These are phyloP conservation scores for Psilocybe cyanescens DNA, from an alignment of 768 basidiomycete species.

Conservation along the genomic window DNA sequence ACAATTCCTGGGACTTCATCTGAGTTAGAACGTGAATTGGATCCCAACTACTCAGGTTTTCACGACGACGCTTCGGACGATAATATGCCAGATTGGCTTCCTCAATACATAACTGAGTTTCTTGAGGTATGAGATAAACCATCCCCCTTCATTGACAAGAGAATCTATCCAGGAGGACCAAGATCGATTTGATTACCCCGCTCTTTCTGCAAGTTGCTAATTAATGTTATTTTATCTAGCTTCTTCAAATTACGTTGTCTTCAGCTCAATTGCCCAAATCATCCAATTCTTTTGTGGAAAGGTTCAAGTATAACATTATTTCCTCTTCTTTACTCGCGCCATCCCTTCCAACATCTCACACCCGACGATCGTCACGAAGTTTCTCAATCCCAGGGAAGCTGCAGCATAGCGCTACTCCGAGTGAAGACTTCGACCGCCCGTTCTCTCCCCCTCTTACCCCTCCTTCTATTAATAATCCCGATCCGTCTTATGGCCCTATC, in stretches of 20 bases:
- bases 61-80: conserved; percentile 28
- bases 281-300: conserved; percentile 65
- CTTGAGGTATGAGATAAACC: conserved; percentile 42
- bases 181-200: conserved; percentile 4
- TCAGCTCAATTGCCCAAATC: conserved; percentile 35
- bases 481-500: conserved; percentile 43
- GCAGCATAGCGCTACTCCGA: conserved; percentile 48
- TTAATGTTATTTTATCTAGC: conserved; percentile 30
- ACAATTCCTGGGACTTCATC: conserved; percentile 59
- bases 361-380: conserved; percentile 34
- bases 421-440: conserved; percentile 30
- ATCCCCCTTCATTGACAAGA: not conserved
- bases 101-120: conserved; percentile 36
- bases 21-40: conserved; percentile 42
- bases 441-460: conserved; percentile 24
- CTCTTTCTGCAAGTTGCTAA: conserved; percentile 15
- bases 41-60: conserved; percentile 30
- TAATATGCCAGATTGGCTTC: conserved; percentile 40
- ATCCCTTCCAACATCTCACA: conserved; percentile 47
- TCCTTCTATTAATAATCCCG: conserved; percentile 24
- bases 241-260: conserved; percentile 40
- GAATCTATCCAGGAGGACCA: not conserved
- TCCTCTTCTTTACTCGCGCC: conserved; percentile 77
- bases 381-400: conserved; percentile 44
- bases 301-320: conserved; percentile 84